phyloP scores from a whole-genome alignment of 352 stramenopile species.

The Pythium guiyangense region DNA sequence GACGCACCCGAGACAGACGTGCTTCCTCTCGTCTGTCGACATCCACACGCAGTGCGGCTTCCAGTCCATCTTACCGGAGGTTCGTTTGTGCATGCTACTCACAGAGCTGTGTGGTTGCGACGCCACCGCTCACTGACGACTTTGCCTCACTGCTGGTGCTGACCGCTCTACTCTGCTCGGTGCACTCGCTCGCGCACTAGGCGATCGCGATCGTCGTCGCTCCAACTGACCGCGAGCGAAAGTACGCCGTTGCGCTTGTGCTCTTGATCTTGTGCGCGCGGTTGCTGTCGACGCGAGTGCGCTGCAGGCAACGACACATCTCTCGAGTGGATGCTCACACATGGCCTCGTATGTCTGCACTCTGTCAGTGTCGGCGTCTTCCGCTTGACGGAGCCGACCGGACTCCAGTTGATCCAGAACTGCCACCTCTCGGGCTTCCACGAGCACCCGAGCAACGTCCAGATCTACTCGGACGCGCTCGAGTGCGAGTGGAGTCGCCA shows the following conservation, averaged over 20 bases:
- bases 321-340: background rate
- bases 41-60: slow-evolving; percentile 90
- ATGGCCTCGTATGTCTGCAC: background rate
- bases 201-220: slow-evolving; percentile 87
- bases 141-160: background rate
- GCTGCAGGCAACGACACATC: too few relatives aligned
- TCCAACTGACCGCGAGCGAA: slow-evolving; percentile 57
- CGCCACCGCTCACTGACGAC: too few relatives aligned
- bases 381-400: slow-evolving; percentile 67
- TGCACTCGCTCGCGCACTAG: slow-evolving; percentile 12
- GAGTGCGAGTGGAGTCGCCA: slow-evolving; percentile 60
- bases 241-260: slow-evolving; percentile 21
- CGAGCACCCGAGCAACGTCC: slow-evolving; percentile 63
- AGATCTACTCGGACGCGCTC: slow-evolving; percentile 79
- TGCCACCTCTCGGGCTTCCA: slow-evolving; percentile 86
- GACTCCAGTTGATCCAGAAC: slow-evolving; percentile 86
- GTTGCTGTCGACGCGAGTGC: background rate
- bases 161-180: background rate
- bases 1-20: slow-evolving; percentile 86
- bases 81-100: slow-evolving; percentile 7
- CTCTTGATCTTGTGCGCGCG: background rate
- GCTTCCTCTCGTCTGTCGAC: slow-evolving; percentile 88
- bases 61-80: slow-evolving; percentile 86
- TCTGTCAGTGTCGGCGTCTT: slow-evolving; percentile 75
- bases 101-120: background rate